phyloP scores from a whole-genome alignment of 2,329 filamentous ascomycete genomes.

The Diaporthe eres region DNA sequence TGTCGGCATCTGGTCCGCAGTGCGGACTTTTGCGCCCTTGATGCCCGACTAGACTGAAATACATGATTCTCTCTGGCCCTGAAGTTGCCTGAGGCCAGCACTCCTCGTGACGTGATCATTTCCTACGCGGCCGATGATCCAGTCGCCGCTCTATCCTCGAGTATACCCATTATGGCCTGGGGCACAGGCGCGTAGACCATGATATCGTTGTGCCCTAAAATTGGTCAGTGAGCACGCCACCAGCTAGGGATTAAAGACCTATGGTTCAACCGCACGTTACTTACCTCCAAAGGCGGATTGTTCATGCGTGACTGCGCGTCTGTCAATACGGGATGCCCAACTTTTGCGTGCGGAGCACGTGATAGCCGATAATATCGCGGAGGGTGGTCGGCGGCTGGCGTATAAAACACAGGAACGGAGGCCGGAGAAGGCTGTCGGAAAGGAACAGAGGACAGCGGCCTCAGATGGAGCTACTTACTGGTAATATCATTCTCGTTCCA shows the following conservation, averaged over 20 bases:
- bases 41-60: not conserved
- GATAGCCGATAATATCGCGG: not conserved
- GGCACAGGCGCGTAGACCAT: slow-evolving; percentile 75
- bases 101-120: not conserved
- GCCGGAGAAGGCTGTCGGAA: too few relatives aligned
- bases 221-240: slow-evolving; percentile 6
- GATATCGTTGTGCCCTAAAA: slow-evolving; percentile 77
- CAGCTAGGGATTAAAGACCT: not conserved
- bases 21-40: not conserved
- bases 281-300: slow-evolving; percentile 68
- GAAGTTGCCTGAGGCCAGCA: not conserved
- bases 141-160: slow-evolving; percentile 10
- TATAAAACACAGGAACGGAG: not conserved
- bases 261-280: slow-evolving; percentile 43
- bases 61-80: not conserved
- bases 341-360: not conserved
- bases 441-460: not conserved
- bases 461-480: slow-evolving; percentile 40
- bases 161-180: slow-evolving; percentile 68
- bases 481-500: slow-evolving; percentile 61
- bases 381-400: not conserved
- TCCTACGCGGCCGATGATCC: not conserved
- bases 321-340: not conserved
- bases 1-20: not conserved
- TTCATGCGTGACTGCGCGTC: slow-evolving; percentile 61